A percentile compares a stretch with the other conserved stretches of the same genome.
Conservation (phyloP, 192 early-diverging fungal genomes). For the Haplosporangium gracile region DNA sequence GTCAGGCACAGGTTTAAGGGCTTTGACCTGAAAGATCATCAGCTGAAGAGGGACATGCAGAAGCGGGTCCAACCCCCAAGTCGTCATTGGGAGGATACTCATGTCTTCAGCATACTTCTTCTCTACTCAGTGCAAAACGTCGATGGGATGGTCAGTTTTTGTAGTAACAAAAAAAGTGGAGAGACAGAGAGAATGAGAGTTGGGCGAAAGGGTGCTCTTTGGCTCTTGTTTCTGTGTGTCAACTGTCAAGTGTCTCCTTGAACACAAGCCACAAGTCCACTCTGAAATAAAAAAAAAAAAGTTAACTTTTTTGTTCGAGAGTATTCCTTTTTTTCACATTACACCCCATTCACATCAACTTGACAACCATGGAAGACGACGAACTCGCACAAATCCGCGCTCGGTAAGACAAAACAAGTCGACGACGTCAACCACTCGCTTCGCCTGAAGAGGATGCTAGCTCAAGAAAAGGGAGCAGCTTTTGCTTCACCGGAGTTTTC, state of each 20-base stretch:
- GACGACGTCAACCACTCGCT: too few relatives aligned
- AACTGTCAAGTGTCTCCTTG: not conserved
- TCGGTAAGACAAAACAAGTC: slow-evolving; percentile 56
- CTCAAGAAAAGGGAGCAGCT: not conserved
- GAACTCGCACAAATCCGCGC: slow-evolving; percentile 84
- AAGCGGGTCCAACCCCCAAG: slow-evolving; percentile 55
- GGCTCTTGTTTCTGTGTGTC: not conserved
- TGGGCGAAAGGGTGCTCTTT: not conserved
- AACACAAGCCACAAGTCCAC: not conserved
- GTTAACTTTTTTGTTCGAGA: slow-evolving; percentile 2
- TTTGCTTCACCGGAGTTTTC: slow-evolving; percentile 16
- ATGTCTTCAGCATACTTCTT: slow-evolving; percentile 12
- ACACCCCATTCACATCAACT: not conserved
- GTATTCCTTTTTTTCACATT: slow-evolving; percentile 5
- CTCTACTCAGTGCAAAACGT: not conserved
- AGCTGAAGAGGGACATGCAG: slow-evolving; percentile 43
- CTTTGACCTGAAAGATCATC: slow-evolving; percentile 47
- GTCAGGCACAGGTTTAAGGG: slow-evolving; percentile 17
- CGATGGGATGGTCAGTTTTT: not conserved
- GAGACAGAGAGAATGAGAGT: not conserved
- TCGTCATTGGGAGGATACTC: slow-evolving; percentile 23
- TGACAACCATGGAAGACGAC: slow-evolving; percentile 77
- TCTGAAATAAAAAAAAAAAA: not conserved
- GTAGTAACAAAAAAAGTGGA: not conserved
- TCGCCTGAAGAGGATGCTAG: not conserved